These are phyloP conservation scores for Suhomyces taliae DNA, from an alignment of 1,139 yeast genomes.

Conservation along the genomic window DNA sequence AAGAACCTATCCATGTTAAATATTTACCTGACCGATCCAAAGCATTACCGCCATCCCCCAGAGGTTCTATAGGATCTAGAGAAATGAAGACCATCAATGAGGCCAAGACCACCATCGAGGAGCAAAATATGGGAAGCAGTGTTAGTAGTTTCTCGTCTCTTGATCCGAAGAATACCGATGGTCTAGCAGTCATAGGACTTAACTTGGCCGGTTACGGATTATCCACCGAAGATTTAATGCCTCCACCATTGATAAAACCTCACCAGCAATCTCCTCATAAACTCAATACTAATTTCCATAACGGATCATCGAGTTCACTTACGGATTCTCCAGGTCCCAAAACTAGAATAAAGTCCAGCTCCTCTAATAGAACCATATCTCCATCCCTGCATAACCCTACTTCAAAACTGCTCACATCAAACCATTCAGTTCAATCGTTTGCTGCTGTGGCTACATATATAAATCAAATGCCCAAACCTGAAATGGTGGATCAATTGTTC, in stretches of 20 bases:
- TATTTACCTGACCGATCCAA: conserved; percentile 25
- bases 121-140: conserved; percentile 7
- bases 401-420: conserved; percentile 7
- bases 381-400: conserved; percentile 7
- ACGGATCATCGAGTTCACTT: conserved; percentile 17
- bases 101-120: background rate
- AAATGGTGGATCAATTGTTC: conserved; percentile 40
- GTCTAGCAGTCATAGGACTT: conserved; percentile 21
- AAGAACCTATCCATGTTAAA: conserved; percentile 33
- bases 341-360: conserved; percentile 8
- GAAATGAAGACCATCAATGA: conserved; percentile 1
- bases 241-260: conserved; percentile 21
- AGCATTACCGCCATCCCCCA: conserved; percentile 12
- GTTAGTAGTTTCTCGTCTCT: conserved; percentile 23
- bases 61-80: conserved; percentile 17
- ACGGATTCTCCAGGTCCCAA: conserved; percentile 9
- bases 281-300: conserved; percentile 3
- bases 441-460: conserved; percentile 32
- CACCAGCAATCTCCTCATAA: conserved; percentile 7
- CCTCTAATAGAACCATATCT: conserved; percentile 7
- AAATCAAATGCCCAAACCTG: conserved; percentile 37
- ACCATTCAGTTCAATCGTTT: conserved; percentile 33
- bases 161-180: conserved; percentile 28
- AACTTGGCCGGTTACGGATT: conserved; percentile 28
- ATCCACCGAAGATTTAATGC: conserved; percentile 27